Percentiles rank a stretch among this genome's conserved stretches.
These are phyloP conservation scores for Smallanthus sonchifolius DNA, from an alignment of 129 eudicot genomes.

Conservation along the genomic window DNA sequence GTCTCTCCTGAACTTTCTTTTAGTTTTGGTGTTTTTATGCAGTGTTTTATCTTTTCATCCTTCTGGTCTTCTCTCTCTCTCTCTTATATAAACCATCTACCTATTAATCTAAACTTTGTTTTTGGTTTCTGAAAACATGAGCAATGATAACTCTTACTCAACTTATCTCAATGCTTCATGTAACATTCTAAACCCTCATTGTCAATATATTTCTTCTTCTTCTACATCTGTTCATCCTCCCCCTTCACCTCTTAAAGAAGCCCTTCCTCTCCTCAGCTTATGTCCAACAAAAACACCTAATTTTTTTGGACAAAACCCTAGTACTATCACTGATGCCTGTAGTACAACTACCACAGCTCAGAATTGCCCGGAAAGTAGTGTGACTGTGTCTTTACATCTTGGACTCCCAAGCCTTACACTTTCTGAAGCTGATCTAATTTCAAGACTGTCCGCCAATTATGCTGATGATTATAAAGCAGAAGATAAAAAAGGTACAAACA, in stretches of 20 bases:
- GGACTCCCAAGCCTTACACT: constrained; percentile 49
- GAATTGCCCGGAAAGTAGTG: constrained; percentile 17
- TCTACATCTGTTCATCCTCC: constrained; percentile 14
- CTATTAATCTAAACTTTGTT: constrained; percentile 16
- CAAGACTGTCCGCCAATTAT: constrained; percentile 1
- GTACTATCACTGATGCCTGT: constrained; percentile 5
- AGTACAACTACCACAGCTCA: constrained; percentile 1
- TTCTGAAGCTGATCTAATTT: constrained; percentile 22
- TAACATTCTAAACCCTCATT: constrained; percentile 37
- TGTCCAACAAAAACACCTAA: constrained; percentile 13
- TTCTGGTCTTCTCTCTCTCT: constrained; percentile 9
- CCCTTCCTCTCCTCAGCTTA: constrained; percentile 55
- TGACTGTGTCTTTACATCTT: constrained; percentile 43
- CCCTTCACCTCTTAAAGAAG: constrained; percentile 38
- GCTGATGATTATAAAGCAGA: constrained; percentile 3
- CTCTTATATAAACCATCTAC: constrained; percentile 15
- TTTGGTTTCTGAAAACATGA: constrained; percentile 17
- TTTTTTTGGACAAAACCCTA: constrained; percentile 8
- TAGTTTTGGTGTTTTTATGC: neutral
- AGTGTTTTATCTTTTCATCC: neutral
- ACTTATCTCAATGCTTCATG: constrained; percentile 37
- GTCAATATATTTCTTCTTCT: constrained; percentile 6
- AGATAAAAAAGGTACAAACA: constrained; percentile 19
- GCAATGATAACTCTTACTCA: constrained; percentile 28
- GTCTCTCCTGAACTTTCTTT: neutral